A percentile compares a stretch with the other conserved stretches of the same genome.
Evolutionary conservation across 352 stramenopile genomes (phyloP).

Genomic region (Pythium monospermum): DNA sequence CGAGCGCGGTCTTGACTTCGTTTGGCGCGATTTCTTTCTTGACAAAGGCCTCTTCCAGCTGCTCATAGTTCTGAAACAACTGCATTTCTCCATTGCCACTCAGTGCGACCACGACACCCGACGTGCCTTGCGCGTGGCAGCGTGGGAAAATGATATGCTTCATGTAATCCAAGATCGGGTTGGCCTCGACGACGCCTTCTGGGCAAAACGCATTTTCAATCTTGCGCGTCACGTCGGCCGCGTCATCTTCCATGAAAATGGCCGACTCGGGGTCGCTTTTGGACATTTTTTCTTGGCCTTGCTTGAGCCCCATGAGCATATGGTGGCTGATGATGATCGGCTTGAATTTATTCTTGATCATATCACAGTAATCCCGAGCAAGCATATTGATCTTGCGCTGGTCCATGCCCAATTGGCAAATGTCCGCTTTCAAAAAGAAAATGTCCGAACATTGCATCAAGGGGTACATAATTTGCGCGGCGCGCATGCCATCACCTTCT

Average conservation of each 20-base stretch:
- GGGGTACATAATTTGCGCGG: conserved; percentile 95
- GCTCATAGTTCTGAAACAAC: conserved; percentile 86
- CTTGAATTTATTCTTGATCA: conserved; percentile 91
- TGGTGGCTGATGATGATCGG: conserved; percentile 98
- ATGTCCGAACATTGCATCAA: conserved; percentile 99
- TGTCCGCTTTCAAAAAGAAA: conserved; percentile 99
- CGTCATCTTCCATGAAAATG: conserved; percentile 99
- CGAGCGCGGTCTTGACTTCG: conserved; percentile 93
- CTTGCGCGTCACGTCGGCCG: conserved; percentile 94
- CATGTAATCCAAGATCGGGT: conserved; percentile 97
- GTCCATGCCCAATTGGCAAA: conserved; percentile 99
- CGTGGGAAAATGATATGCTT: conserved; percentile 95
- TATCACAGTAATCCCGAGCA: conserved; percentile 97
- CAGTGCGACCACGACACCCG: conserved; percentile 43
- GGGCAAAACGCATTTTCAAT: conserved; percentile 99
- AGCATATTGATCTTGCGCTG: conserved; percentile 99
- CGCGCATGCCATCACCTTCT: conserved; percentile 86
- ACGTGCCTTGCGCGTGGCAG: conserved; percentile 41
- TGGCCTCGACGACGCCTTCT: conserved; percentile 80
- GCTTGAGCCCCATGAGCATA: conserved; percentile 98
- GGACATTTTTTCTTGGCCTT: conserved; percentile 99
- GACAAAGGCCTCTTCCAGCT: conserved; percentile 91
- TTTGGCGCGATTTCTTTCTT: conserved; percentile 86
- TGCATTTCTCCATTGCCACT: conserved; percentile 51
- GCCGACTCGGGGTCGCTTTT: conserved; percentile 98